phyloP scores from a whole-genome alignment of 1,284 basidiomycete species.

The Gomphus bonarii region DNA sequence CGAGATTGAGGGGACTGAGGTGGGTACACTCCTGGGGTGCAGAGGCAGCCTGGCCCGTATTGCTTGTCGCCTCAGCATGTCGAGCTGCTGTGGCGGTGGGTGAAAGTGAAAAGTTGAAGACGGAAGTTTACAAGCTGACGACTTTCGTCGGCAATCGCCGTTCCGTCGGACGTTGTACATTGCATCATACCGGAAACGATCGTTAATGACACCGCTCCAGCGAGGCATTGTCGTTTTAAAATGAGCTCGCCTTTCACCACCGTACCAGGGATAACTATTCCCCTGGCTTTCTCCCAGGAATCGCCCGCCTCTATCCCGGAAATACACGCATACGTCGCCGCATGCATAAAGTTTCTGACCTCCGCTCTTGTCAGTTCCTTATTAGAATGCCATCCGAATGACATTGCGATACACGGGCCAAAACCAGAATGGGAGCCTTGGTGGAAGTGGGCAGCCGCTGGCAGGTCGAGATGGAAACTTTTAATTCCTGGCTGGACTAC shows the following conservation, averaged over 20 bases:
- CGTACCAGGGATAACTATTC: background rate
- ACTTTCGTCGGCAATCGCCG: background rate
- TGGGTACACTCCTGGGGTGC: background rate
- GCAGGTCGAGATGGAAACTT: constrained; percentile 4
- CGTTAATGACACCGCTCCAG: too few species aligned
- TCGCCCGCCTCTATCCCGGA: background rate
- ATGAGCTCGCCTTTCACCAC: background rate
- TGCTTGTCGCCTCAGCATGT: constrained; percentile 11
- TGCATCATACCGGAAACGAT: too few species aligned
- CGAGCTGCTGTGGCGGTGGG: background rate
- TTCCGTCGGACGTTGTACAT: background rate
- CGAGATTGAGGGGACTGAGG: background rate
- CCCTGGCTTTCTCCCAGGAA: background rate
- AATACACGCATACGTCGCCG: background rate
- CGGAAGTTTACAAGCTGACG: background rate
- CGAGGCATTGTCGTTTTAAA: too few species aligned
- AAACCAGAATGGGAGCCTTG: constrained; percentile 18
- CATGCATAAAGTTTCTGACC: constrained; percentile 17
- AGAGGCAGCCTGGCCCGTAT: constrained; percentile 1
- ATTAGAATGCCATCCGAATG: constrained; percentile 22
- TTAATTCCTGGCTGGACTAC: constrained; percentile 4
- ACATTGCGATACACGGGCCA: constrained; percentile 16
- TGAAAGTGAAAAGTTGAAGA: background rate
- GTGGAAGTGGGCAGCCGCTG: constrained; percentile 22
- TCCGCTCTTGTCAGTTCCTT: constrained; percentile 16